These are phyloP conservation scores for Pseudopyrenochaeta lycopersici DNA, from an alignment of 2,329 filamentous ascomycete species.

Conservation along the genomic window DNA sequence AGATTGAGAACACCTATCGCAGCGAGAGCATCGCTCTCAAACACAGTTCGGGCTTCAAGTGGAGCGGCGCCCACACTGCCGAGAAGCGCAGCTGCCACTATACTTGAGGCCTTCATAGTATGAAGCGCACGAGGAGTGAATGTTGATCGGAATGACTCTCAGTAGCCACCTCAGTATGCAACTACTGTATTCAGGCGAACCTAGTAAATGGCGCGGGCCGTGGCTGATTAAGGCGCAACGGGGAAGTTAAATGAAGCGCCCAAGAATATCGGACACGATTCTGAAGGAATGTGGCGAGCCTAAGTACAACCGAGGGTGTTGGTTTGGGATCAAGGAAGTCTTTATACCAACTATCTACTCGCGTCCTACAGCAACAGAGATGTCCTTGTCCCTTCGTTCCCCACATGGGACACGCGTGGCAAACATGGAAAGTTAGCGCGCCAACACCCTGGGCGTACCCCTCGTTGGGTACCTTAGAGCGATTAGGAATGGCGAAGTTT, in stretches of 20 bases:
- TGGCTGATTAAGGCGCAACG: conserved; percentile 16
- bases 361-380: background rate
- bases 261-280: conserved; percentile 10
- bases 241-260: conserved; percentile 17
- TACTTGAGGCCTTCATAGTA: conserved; percentile 27
- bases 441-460: conserved; percentile 2
- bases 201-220: background rate
- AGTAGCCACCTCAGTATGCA: background rate
- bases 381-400: background rate
- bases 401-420: conserved; percentile 1
- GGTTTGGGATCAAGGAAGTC: background rate
- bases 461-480: background rate
- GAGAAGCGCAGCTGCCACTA: conserved; percentile 21
- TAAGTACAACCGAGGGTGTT: background rate
- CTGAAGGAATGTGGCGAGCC: background rate
- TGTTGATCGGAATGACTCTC: conserved; percentile 2
- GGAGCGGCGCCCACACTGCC: conserved; percentile 24
- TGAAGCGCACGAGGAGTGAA: background rate
- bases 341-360: background rate
- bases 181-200: background rate
- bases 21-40: conserved; percentile 45
- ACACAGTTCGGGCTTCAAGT: conserved; percentile 22
- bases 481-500: background rate
- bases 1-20: conserved; percentile 45
- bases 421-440: background rate